Evolutionary conservation across 768 basidiomycete genomes (phyloP).

Genomic region (Crucibulum laeve): DNA sequence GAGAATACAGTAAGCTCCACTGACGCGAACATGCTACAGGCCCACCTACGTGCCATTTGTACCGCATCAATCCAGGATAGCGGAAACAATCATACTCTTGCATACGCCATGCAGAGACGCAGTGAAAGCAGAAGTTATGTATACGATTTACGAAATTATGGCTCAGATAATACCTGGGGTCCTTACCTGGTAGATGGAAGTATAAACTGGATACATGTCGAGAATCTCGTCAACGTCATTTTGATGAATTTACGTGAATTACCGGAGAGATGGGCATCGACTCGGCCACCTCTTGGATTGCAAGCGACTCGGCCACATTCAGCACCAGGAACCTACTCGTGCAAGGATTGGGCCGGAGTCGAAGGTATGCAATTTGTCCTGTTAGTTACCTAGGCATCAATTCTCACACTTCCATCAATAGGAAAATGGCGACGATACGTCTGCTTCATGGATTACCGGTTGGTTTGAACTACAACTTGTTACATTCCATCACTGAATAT

Average conservation of each 20-base stretch:
- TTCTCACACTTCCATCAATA: conserved; percentile 10
- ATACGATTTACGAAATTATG: conserved; percentile 64
- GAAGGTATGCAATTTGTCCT: conserved; percentile 33
- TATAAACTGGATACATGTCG: conserved; percentile 63
- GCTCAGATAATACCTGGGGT: conserved; percentile 47
- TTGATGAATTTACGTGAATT: conserved; percentile 47
- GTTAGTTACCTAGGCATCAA: conserved; percentile 1
- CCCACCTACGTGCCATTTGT: conserved; percentile 45
- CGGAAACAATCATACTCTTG: conserved; percentile 19
- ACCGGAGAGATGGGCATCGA: conserved; percentile 25
- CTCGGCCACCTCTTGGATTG: conserved; percentile 45
- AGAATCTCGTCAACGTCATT: conserved; percentile 54
- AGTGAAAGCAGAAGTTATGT: conserved; percentile 50
- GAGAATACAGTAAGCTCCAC: conserved; percentile 2
- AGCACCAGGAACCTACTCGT: conserved; percentile 32
- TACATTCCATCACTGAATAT: neutral
- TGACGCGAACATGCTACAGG: conserved; percentile 26
- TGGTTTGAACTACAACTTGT: conserved; percentile 3
- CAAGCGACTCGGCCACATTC: conserved; percentile 52
- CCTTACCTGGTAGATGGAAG: conserved; percentile 40
- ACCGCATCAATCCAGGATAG: conserved; percentile 37
- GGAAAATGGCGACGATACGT: conserved; percentile 72
- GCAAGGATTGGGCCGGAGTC: conserved; percentile 69
- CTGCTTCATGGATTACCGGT: conserved; percentile 80
- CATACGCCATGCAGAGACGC: conserved; percentile 29